Evolutionary conservation across 148 eudicot genomes (phyloP).

Genomic region (Camellia granthamiana): DNA sequence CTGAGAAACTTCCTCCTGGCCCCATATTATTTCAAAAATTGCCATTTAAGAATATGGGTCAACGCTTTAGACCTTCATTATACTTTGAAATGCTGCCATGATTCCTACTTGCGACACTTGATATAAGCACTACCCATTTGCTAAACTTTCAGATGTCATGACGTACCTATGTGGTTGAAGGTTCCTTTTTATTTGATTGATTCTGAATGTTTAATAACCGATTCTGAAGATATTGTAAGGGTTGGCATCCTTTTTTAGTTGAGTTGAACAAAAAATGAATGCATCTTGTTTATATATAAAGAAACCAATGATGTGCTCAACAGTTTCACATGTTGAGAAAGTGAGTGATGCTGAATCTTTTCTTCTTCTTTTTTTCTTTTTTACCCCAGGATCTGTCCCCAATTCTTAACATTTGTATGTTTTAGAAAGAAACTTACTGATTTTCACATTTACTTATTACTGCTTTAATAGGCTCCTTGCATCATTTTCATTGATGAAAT

Average conservation of each 20-base stretch:
- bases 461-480: slow-evolving; percentile 77
- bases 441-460: not conserved
- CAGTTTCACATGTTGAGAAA: not conserved
- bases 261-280: not conserved
- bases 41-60: too few species aligned
- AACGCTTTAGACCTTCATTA: too few species aligned
- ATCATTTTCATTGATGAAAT: slow-evolving; percentile 96
- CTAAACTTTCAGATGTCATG: not conserved
- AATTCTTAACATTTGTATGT: not conserved
- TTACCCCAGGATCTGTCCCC: not conserved
- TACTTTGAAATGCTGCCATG: too few species aligned
- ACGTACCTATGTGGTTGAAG: not conserved
- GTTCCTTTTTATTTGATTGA: not conserved
- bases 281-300: not conserved
- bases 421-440: slow-evolving; percentile 2
- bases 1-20: too few species aligned
- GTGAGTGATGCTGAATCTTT: too few species aligned
- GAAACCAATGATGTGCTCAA: not conserved
- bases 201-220: not conserved
- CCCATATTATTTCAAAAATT: too few species aligned
- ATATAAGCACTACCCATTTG: not conserved
- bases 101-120: too few species aligned
- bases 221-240: not conserved
- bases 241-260: slow-evolving; percentile 10
- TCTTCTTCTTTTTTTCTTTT: too few species aligned